Percentiles rank a stretch among this genome's conserved stretches.
phyloP scores from a whole-genome alignment of 2,329 filamentous ascomycete species.

The Aspergillus novoparasiticus region DNA sequence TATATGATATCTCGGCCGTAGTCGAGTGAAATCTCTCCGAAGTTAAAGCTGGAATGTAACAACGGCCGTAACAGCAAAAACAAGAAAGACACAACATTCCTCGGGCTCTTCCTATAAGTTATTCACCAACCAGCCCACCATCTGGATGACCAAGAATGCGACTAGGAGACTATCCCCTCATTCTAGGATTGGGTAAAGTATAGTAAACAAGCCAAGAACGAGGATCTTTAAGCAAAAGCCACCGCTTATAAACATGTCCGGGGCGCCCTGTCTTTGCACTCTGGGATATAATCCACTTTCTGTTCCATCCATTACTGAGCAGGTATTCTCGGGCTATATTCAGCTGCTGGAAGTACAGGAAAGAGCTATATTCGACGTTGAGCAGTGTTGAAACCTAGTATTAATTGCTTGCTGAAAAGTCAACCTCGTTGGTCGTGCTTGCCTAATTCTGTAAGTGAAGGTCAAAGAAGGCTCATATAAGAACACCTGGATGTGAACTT shows the following conservation, averaged over 20 bases:
- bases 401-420: background rate
- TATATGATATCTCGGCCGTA: background rate
- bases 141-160: background rate
- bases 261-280: background rate
- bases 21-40: background rate
- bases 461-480: background rate
- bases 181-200: background rate
- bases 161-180: background rate
- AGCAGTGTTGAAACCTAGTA: background rate
- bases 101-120: background rate
- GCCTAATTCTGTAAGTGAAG: background rate
- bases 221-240: background rate
- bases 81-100: background rate
- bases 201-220: background rate
- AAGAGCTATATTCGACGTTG: background rate
- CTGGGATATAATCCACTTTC: background rate
- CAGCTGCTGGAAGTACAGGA: too few species aligned
- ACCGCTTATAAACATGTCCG: background rate
- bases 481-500: background rate
- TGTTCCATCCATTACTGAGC: background rate
- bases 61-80: background rate
- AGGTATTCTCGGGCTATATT: background rate
- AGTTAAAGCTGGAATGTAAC: background rate
- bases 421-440: background rate
- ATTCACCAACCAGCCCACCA: background rate